Evolutionary conservation across 2,329 filamentous ascomycete genomes (phyloP).

Genomic region (Aspergillus alliaceus): DNA sequence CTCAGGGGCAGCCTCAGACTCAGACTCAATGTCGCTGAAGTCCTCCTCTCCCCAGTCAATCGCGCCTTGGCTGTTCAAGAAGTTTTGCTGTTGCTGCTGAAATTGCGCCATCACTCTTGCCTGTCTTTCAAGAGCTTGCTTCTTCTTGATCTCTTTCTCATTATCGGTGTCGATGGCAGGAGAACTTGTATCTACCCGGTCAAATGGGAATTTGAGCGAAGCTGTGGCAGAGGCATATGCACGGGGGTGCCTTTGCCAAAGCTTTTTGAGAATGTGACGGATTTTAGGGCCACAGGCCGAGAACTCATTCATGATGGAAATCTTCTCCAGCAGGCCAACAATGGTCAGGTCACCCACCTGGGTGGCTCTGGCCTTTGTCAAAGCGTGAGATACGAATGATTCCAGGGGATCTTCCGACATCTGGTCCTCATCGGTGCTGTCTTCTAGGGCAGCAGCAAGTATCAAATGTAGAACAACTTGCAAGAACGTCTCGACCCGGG

Average conservation of each 20-base stretch:
- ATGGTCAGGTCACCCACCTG: slow-evolving; percentile 48
- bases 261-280: slow-evolving; percentile 74
- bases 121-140: slow-evolving; percentile 83
- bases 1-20: slow-evolving; percentile 54
- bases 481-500: slow-evolving; percentile 84
- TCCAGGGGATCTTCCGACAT: slow-evolving; percentile 47
- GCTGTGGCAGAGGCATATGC: slow-evolving; percentile 69
- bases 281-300: slow-evolving; percentile 84
- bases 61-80: slow-evolving; percentile 82
- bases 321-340: slow-evolving; percentile 53
- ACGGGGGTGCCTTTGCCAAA: slow-evolving; percentile 77
- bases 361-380: slow-evolving; percentile 60
- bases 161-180: slow-evolving; percentile 65
- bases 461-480: slow-evolving; percentile 88
- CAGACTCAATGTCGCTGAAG: slow-evolving; percentile 62
- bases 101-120: slow-evolving; percentile 97
- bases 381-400: slow-evolving; percentile 73
- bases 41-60: slow-evolving; percentile 88
- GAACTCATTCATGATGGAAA: slow-evolving; percentile 69
- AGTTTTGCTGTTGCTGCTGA: slow-evolving; percentile 94
- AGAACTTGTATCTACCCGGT: slow-evolving; percentile 78
- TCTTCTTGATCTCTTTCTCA: slow-evolving; percentile 77
- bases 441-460: slow-evolving; percentile 82
- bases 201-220: slow-evolving; percentile 62
- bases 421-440: slow-evolving; percentile 61